These are phyloP conservation scores for Boletus rufocinnamomeus DNA, from an alignment of 768 basidiomycete species.

Conservation along the genomic window DNA sequence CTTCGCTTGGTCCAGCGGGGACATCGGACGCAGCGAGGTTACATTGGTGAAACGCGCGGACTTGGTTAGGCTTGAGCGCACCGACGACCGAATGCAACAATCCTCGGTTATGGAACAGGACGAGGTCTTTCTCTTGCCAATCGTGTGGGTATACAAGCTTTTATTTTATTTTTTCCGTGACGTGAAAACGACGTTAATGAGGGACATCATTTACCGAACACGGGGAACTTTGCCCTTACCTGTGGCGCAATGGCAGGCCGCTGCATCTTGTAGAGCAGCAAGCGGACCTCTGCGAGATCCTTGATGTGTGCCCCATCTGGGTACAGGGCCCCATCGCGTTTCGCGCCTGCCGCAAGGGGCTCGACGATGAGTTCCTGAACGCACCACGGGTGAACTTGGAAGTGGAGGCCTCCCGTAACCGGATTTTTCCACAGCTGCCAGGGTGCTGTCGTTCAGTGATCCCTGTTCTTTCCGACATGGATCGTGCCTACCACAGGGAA, in stretches of 20 bases:
- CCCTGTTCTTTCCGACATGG: not conserved
- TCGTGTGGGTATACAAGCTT: slow-evolving; percentile 84
- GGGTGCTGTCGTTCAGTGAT: slow-evolving; percentile 1
- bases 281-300: slow-evolving; percentile 73
- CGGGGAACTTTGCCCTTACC: slow-evolving; percentile 35
- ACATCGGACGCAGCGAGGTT: slow-evolving; percentile 56
- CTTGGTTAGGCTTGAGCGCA: slow-evolving; percentile 51
- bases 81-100: slow-evolving; percentile 70
- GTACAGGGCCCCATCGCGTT: slow-evolving; percentile 66
- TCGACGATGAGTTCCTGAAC: slow-evolving; percentile 65
- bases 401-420: slow-evolving; percentile 74
- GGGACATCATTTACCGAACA: not conserved
- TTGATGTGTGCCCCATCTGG: slow-evolving; percentile 81
- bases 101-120: slow-evolving; percentile 75
- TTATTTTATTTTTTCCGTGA: not conserved
- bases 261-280: slow-evolving; percentile 82
- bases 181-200: not conserved
- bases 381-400: slow-evolving; percentile 89
- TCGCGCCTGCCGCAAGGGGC: slow-evolving; percentile 63
- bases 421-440: slow-evolving; percentile 90
- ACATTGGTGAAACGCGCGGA: slow-evolving; percentile 56
- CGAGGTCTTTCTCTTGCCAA: slow-evolving; percentile 70
- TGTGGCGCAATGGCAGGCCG: slow-evolving; percentile 86
- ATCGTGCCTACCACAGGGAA: slow-evolving; percentile 57
- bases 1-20: slow-evolving; percentile 47